A percentile compares a stretch with the other conserved stretches of the same genome.
These are phyloP conservation scores for Cladobotryum mycophilum DNA, from an alignment of 2,329 filamentous ascomycete genomes.

Conservation along the genomic window DNA sequence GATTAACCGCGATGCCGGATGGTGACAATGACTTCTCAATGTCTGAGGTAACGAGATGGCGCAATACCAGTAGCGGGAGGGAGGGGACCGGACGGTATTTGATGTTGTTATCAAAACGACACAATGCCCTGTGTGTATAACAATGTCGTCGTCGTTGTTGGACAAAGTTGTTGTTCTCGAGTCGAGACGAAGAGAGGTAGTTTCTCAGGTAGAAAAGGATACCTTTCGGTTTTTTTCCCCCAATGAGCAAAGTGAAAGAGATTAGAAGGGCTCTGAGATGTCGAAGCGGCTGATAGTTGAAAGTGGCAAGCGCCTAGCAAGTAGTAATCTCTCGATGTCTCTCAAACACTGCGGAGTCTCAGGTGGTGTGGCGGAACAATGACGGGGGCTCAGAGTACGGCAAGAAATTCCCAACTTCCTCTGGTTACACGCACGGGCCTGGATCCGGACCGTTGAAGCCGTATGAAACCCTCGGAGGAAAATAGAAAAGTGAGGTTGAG, in stretches of 20 bases:
- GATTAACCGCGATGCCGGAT: not conserved
- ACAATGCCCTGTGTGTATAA: too few species aligned
- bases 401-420: not conserved
- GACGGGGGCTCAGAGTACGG: not conserved
- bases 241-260: not conserved
- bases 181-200: too few species aligned
- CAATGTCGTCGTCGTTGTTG: too few species aligned
- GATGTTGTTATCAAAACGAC: not conserved
- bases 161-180: too few species aligned
- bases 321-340: slow-evolving; percentile 9
- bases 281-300: not conserved
- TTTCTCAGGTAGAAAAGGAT: too few species aligned
- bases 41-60: not conserved
- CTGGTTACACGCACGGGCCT: not conserved
- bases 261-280: not conserved
- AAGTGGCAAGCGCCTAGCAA: not conserved
- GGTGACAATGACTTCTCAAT: not conserved
- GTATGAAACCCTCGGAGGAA: not conserved
- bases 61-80: not conserved
- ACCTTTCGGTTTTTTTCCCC: not conserved
- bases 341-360: slow-evolving; percentile 1
- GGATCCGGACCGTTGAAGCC: not conserved
- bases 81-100: not conserved
- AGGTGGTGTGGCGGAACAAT: slow-evolving; percentile 7
- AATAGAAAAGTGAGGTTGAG: not conserved